Evolutionary conservation across 192 early-diverging fungal species (phyloP).

Genomic region (Podila minutissima): DNA sequence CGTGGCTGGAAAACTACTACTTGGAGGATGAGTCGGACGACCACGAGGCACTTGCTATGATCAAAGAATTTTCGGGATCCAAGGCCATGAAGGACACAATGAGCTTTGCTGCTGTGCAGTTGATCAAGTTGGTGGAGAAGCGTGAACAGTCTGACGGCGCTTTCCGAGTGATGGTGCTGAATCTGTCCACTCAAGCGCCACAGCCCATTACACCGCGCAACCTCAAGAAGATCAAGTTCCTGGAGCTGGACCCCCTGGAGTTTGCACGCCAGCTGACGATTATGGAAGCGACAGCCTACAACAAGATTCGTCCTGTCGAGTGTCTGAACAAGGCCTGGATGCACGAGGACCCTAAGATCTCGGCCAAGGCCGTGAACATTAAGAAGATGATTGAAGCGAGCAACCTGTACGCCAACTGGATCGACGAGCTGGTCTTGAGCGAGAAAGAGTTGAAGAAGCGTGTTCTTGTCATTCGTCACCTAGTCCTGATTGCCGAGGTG

Average conservation of each 20-base stretch:
- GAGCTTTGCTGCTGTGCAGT: constrained; percentile 57
- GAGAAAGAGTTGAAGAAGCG: constrained; percentile 87
- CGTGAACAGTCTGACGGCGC: constrained; percentile 62
- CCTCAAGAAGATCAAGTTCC: constrained; percentile 77
- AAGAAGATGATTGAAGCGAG: constrained; percentile 87
- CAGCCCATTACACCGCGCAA: constrained; percentile 85
- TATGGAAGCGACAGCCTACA: constrained; percentile 85
- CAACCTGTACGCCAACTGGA: constrained; percentile 89
- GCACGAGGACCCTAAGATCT: constrained; percentile 63
- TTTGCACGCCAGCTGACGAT: constrained; percentile 96
- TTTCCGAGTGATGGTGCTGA: constrained; percentile 71
- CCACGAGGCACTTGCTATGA: constrained; percentile 64
- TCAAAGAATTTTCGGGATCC: constrained; percentile 75
- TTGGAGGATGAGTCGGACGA: constrained; percentile 75
- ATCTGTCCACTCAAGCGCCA: constrained; percentile 70
- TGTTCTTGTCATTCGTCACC: constrained; percentile 80
- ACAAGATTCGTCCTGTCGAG: constrained; percentile 86
- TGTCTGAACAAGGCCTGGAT: constrained; percentile 92
- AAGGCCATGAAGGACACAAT: constrained; percentile 71
- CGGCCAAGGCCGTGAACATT: constrained; percentile 78
- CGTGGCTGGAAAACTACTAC: constrained; percentile 90
- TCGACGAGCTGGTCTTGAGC: constrained; percentile 81
- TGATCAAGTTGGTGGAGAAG: constrained; percentile 45
- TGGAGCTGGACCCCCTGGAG: constrained; percentile 94
- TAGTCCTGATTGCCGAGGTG: constrained; percentile 80